A percentile compares a stretch with the other conserved stretches of the same genome.
These are phyloP conservation scores for Irpex sp. DNA, from an alignment of 1,284 basidiomycete species.

Conservation along the genomic window DNA sequence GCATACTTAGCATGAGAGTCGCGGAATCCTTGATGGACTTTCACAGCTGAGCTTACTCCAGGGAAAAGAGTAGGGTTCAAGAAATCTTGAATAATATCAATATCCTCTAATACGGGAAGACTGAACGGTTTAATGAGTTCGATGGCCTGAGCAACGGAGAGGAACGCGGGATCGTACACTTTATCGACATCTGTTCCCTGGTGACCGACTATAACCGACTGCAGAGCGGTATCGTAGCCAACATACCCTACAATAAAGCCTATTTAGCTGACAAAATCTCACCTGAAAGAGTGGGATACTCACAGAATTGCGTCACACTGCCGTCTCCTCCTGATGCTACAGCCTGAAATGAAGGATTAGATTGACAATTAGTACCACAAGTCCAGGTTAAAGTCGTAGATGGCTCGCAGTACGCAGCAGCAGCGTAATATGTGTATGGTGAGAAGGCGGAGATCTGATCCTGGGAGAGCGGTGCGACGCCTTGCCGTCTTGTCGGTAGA, in stretches of 20 bases:
- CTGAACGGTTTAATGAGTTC: slow-evolving; percentile 11
- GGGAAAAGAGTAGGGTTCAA: slow-evolving; percentile 48
- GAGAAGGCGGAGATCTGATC: slow-evolving; percentile 32
- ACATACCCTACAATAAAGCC: slow-evolving; percentile 34
- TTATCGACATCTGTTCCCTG: slow-evolving; percentile 47
- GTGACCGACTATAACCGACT: slow-evolving; percentile 47
- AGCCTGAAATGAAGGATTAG: slow-evolving; percentile 53
- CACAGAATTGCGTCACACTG: slow-evolving; percentile 39
- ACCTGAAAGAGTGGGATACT: slow-evolving; percentile 15
- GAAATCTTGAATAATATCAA: slow-evolving; percentile 23
- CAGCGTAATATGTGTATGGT: slow-evolving; percentile 38
- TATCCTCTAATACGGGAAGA: slow-evolving; percentile 30
- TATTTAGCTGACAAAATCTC: background rate
- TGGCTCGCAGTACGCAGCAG: slow-evolving; percentile 33
- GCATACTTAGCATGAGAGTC: slow-evolving; percentile 48
- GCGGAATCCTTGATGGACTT: slow-evolving; percentile 57
- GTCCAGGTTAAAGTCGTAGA: slow-evolving; percentile 29
- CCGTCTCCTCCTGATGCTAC: slow-evolving; percentile 67
- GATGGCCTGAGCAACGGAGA: too few relatives aligned
- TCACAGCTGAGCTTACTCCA: slow-evolving; percentile 39
- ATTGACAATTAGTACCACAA: slow-evolving; percentile 36
- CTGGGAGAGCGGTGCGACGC: slow-evolving; percentile 28
- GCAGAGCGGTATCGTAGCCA: slow-evolving; percentile 40
- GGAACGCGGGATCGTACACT: slow-evolving; percentile 30
- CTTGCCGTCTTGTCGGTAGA: slow-evolving; percentile 8